These are phyloP conservation scores for Cladosporium colombiae DNA, from an alignment of 2,329 filamentous ascomycete species.

Conservation along the genomic window DNA sequence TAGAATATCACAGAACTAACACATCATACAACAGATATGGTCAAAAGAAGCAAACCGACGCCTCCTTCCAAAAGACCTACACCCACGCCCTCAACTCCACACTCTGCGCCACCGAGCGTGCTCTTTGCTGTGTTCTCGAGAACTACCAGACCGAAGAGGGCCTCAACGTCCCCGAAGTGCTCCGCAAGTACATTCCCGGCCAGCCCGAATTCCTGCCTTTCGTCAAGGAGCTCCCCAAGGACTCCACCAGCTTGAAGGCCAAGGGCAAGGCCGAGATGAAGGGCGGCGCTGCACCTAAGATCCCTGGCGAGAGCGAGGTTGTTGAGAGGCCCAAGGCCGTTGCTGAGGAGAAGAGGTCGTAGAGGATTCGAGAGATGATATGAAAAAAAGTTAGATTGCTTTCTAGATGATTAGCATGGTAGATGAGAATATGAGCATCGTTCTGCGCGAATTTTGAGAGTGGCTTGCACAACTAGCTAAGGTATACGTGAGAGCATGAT, in stretches of 20 bases:
- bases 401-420: slow-evolving; percentile 8
- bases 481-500: not conserved
- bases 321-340: slow-evolving; percentile 37
- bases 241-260: slow-evolving; percentile 63
- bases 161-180: slow-evolving; percentile 75
- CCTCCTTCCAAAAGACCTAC: slow-evolving; percentile 79
- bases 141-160: slow-evolving; percentile 94
- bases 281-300: slow-evolving; percentile 27
- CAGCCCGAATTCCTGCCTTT: slow-evolving; percentile 87
- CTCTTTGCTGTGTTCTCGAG: slow-evolving; percentile 91
- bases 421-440: slow-evolving; percentile 18
- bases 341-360: slow-evolving; percentile 32
- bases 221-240: slow-evolving; percentile 80
- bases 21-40: slow-evolving; percentile 58
- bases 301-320: slow-evolving; percentile 35
- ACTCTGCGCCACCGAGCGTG: slow-evolving; percentile 85
- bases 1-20: slow-evolving; percentile 10
- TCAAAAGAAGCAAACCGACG: slow-evolving; percentile 78
- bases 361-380: not conserved
- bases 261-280: slow-evolving; percentile 41
- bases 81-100: slow-evolving; percentile 92
- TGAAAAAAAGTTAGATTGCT: not conserved
- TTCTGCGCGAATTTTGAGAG: slow-evolving; percentile 1
- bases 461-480: too few species aligned
- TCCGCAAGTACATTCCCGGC: slow-evolving; percentile 88